Evolutionary conservation across 2,329 filamentous ascomycete genomes (phyloP).

Genomic region (Lasiodiplodia sp.): DNA sequence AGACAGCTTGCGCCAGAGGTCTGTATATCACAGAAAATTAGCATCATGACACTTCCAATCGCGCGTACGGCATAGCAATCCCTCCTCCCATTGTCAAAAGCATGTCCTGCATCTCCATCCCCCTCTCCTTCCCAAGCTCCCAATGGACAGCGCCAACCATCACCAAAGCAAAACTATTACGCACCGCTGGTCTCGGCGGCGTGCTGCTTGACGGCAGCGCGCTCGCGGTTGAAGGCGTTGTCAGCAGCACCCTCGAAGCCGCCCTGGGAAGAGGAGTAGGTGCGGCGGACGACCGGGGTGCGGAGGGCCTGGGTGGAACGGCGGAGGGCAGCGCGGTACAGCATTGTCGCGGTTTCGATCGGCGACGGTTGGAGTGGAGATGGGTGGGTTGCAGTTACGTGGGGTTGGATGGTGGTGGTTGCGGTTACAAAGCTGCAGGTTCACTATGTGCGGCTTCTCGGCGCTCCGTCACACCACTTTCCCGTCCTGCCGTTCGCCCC

Average conservation of each 20-base stretch:
- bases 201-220: slow-evolving; percentile 88
- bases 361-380: slow-evolving; percentile 35
- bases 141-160: background rate
- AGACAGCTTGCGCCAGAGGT: slow-evolving; percentile 94
- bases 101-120: background rate
- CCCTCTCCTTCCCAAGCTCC: slow-evolving; percentile 35
- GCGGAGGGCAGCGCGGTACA: slow-evolving; percentile 42
- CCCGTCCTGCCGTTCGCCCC: slow-evolving; percentile 1
- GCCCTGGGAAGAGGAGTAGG: slow-evolving; percentile 69
- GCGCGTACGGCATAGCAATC: background rate
- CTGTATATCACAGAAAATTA: slow-evolving; percentile 55
- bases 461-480: slow-evolving; percentile 26
- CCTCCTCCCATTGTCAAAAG: background rate
- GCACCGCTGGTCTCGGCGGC: slow-evolving; percentile 82
- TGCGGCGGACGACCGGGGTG: slow-evolving; percentile 69
- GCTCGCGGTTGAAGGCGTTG: slow-evolving; percentile 94
- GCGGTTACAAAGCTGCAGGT: slow-evolving; percentile 25
- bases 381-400: slow-evolving; percentile 29
- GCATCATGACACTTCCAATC: background rate
- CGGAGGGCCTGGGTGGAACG: slow-evolving; percentile 58
- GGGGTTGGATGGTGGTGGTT: slow-evolving; percentile 1
- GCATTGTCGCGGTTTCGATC: slow-evolving; percentile 40
- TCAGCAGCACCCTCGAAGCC: slow-evolving; percentile 69
- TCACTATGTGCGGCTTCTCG: slow-evolving; percentile 7
- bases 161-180: slow-evolving; percentile 41